Percentiles rank a stretch among this genome's conserved stretches.
Evolutionary conservation across 768 basidiomycete species (phyloP).

Genomic region (Amanita phalloides): DNA sequence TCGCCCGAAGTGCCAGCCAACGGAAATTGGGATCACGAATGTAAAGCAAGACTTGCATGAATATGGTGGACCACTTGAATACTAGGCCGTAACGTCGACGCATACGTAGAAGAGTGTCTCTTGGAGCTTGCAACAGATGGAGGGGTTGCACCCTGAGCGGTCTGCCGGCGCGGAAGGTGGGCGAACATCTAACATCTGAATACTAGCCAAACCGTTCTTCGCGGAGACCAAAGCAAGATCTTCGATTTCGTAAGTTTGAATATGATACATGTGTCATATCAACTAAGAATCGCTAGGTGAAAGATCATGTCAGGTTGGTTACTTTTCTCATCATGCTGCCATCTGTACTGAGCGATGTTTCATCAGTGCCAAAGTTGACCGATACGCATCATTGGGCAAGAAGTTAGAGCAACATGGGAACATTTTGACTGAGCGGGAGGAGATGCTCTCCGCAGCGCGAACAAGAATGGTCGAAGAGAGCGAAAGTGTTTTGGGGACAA

Average conservation of each 20-base stretch:
- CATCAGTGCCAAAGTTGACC: constrained; percentile 32
- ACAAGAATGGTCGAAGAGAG: constrained; percentile 30
- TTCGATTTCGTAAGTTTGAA: constrained; percentile 35
- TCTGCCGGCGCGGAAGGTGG: constrained; percentile 40
- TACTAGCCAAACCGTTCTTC: background rate
- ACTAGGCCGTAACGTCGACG: constrained; percentile 32
- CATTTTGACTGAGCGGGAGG: constrained; percentile 29
- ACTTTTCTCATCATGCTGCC: constrained; percentile 4
- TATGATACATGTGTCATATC: background rate
- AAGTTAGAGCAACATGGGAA: constrained; percentile 29
- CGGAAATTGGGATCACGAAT: background rate
- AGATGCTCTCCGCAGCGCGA: constrained; percentile 24
- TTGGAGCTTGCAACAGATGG: constrained; percentile 34
- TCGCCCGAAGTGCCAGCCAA: background rate
- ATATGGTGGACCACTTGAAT: constrained; percentile 19
- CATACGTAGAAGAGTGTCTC: constrained; percentile 25
- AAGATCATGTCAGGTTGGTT: constrained; percentile 36
- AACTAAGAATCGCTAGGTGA: constrained; percentile 21
- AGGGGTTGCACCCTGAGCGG: constrained; percentile 44
- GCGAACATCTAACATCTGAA: background rate
- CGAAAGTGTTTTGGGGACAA: constrained; percentile 21
- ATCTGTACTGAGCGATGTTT: constrained; percentile 6
- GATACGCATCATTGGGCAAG: constrained; percentile 33
- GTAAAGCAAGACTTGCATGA: background rate
- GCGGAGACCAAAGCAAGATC: constrained; percentile 32